These are phyloP conservation scores for Kluyveromyces nonfermentans DNA, from an alignment of 805 yeast species.

Conservation along the genomic window DNA sequence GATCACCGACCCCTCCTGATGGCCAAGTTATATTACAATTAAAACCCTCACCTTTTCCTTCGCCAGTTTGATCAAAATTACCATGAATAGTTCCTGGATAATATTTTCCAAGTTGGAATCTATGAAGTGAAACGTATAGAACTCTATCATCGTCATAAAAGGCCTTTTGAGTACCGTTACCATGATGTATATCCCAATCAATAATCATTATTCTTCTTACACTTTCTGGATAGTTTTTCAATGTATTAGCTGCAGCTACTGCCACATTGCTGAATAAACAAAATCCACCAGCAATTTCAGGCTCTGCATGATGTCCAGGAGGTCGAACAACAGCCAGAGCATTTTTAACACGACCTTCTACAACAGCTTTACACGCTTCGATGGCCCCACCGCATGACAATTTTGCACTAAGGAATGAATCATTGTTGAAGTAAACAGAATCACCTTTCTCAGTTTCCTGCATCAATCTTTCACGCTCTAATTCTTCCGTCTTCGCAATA, in stretches of 20 bases:
- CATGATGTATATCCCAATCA: conserved; percentile 99
- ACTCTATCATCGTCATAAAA: conserved; percentile 86
- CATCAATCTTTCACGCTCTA: conserved; percentile 68
- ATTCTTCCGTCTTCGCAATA: conserved; percentile 62
- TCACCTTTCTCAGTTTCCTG: conserved; percentile 87
- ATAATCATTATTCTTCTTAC: conserved; percentile 74
- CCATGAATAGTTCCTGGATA: conserved; percentile 94
- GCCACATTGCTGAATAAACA: conserved; percentile 95
- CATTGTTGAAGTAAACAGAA: conserved; percentile 90
- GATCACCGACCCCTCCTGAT: conserved; percentile 84
- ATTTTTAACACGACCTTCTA: conserved; percentile 85
- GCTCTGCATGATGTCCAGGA: conserved; percentile 99
- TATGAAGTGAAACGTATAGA: conserved; percentile 80
- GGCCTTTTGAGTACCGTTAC: conserved; percentile 95
- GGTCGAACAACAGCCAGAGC: conserved; percentile 94
- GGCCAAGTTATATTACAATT: conserved; percentile 94
- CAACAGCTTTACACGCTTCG: conserved; percentile 91
- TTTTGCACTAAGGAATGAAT: conserved; percentile 77
- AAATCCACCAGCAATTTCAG: conserved; percentile 94
- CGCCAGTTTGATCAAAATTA: conserved; percentile 72
- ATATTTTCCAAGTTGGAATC: conserved; percentile 85
- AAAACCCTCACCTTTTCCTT: conserved; percentile 77
- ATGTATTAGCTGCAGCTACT: conserved; percentile 83
- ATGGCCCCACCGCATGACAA: conserved; percentile 95
- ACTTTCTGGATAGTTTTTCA: conserved; percentile 77